These are phyloP conservation scores for Scenedesmus sp. DNA, from an alignment of 163 green algal species.

Conservation along the genomic window DNA sequence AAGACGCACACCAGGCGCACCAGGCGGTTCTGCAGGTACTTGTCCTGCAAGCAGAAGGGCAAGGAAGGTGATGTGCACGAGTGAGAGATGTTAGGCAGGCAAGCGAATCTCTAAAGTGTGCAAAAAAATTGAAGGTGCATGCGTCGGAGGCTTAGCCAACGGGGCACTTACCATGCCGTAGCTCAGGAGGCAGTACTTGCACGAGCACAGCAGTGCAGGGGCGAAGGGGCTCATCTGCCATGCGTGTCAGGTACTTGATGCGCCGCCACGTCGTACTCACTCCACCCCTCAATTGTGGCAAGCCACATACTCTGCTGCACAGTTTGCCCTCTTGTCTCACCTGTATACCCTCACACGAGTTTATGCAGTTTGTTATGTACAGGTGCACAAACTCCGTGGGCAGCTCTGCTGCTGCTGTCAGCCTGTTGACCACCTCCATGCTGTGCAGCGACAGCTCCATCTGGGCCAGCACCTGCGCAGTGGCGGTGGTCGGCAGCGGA, in stretches of 20 bases:
- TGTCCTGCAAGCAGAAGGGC: slow-evolving; percentile 73
- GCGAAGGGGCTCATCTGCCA: too few species aligned
- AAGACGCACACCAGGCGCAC: slow-evolving; percentile 94
- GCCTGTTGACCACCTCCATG: slow-evolving; percentile 93
- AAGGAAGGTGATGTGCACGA: background rate
- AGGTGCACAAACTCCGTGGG: slow-evolving; percentile 88
- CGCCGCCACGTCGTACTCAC: too few species aligned
- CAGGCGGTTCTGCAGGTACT: slow-evolving; percentile 88
- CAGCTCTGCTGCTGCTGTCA: slow-evolving; percentile 78
- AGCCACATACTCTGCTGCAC: background rate
- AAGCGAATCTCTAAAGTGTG: too few species aligned
- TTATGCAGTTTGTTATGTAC: slow-evolving; percentile 94
- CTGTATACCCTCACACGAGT: slow-evolving; percentile 82
- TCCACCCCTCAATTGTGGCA: too few species aligned
- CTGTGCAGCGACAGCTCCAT: slow-evolving; percentile 88
- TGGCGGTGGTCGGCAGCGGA: background rate
- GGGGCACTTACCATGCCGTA: too few species aligned
- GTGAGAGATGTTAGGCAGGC: too few species aligned
- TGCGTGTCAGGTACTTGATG: too few species aligned
- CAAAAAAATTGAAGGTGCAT: too few species aligned
- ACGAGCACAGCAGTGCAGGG: background rate
- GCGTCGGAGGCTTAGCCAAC: too few species aligned
- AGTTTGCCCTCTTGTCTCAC: slow-evolving; percentile 48
- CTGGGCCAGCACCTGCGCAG: slow-evolving; percentile 66
- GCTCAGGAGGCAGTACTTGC: too few species aligned